These are phyloP conservation scores for Coelastrella sp. DNA, from an alignment of 139 green algal genomes.

Conservation along the genomic window DNA sequence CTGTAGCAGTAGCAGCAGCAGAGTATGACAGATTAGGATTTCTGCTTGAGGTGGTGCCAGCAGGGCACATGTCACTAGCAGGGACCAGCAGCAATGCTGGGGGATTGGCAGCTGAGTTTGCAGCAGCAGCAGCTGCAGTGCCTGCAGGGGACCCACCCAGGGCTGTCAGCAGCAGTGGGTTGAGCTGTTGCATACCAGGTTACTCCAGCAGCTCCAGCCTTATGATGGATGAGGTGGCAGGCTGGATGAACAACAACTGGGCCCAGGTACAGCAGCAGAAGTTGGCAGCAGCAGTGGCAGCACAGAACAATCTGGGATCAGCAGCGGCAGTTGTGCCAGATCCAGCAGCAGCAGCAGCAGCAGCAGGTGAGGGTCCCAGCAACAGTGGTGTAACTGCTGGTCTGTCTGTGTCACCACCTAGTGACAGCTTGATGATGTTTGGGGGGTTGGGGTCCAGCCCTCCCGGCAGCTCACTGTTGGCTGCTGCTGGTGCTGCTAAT, in stretches of 20 bases:
- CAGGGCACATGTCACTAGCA: background rate
- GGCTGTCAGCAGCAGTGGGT: constrained; percentile 10
- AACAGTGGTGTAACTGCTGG: background rate
- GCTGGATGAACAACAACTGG: constrained; percentile 23
- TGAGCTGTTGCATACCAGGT: constrained; percentile 14
- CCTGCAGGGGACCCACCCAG: background rate
- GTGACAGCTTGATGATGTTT: background rate
- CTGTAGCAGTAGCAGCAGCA: constrained; percentile 48
- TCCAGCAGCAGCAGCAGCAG: constrained; percentile 23
- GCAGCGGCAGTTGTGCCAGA: background rate
- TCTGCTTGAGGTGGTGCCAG: constrained; percentile 54
- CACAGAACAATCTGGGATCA: background rate
- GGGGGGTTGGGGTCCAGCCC: background rate
- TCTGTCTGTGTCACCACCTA: background rate
- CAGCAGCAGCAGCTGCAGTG: background rate
- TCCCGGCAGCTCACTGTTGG: constrained; percentile 1
- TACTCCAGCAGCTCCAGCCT: background rate
- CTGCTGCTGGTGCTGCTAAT: constrained; percentile 22
- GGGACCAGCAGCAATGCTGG: background rate
- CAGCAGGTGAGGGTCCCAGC: background rate
- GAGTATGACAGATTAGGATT: constrained; percentile 80
- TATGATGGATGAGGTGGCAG: constrained; percentile 25
- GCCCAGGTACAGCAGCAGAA: constrained; percentile 27
- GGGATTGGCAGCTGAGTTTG: background rate
- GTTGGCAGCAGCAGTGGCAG: constrained; percentile 7